phyloP scores from a whole-genome alignment of 1,284 basidiomycete species.

The Marasmius sp. region DNA sequence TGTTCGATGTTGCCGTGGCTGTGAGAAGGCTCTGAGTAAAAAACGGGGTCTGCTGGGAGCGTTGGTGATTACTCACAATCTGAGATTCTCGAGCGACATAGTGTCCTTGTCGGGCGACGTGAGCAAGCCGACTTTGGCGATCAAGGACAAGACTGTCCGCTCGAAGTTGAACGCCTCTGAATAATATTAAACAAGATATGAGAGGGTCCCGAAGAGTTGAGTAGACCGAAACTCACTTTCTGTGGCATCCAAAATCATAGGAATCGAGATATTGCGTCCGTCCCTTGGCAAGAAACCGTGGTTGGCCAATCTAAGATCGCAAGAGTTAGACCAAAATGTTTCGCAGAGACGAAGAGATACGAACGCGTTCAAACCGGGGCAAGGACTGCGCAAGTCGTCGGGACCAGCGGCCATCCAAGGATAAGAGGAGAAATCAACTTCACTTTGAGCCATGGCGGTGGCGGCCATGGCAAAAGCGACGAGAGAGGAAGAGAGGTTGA shows the following conservation, averaged over 20 bases:
- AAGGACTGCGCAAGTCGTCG: slow-evolving; percentile 13
- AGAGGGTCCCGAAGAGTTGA: not conserved
- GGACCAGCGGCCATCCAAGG: slow-evolving; percentile 2
- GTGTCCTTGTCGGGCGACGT: slow-evolving; percentile 9
- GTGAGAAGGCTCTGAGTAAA: not conserved
- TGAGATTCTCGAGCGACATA: slow-evolving; percentile 13
- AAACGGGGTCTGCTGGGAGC: not conserved
- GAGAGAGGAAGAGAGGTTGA: not conserved
- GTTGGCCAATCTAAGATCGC: slow-evolving; percentile 19
- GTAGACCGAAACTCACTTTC: slow-evolving; percentile 1
- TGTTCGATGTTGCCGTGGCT: slow-evolving; percentile 22
- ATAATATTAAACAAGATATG: not conserved
- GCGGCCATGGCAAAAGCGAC: not conserved
- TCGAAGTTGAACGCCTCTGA: slow-evolving; percentile 5
- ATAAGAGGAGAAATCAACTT: not conserved
- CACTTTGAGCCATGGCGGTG: not conserved
- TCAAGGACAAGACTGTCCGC: slow-evolving; percentile 2
- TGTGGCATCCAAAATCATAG: slow-evolving; percentile 12
- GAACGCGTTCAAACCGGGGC: slow-evolving; percentile 19
- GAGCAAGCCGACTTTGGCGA: slow-evolving; percentile 16
- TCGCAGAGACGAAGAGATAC: not conserved
- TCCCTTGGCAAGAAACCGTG: slow-evolving; percentile 21
- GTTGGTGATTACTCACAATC: slow-evolving; percentile 6
- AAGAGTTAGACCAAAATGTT: not conserved
- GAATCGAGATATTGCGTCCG: slow-evolving; percentile 18